phyloP scores from a whole-genome alignment of 2,329 filamentous ascomycete species.

The Fonsecaea erecta region DNA sequence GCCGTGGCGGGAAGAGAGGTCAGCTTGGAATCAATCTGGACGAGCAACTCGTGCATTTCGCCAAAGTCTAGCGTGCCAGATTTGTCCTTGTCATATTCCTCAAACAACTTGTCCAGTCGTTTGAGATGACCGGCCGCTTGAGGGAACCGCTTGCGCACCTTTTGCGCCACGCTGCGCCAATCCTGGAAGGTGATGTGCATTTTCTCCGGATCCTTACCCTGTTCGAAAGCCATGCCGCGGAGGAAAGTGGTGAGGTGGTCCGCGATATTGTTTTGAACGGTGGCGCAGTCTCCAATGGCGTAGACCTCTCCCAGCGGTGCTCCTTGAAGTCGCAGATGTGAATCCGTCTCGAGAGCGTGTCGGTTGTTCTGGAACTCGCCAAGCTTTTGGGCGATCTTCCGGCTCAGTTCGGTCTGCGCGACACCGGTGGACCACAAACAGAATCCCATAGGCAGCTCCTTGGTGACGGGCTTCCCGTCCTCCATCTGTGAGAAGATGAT shows the following conservation, averaged over 20 bases:
- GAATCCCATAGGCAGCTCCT: constrained; percentile 94
- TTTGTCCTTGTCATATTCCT: constrained; percentile 89
- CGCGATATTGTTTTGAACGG: constrained; percentile 95
- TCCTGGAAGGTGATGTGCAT: constrained; percentile 83
- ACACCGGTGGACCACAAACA: constrained; percentile 98
- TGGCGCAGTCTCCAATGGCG: constrained; percentile 92
- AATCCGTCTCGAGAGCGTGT: constrained; percentile 91
- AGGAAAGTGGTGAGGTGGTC: constrained; percentile 90
- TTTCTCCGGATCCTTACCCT: constrained; percentile 85
- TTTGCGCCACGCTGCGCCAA: constrained; percentile 82
- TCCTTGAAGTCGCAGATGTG: constrained; percentile 86
- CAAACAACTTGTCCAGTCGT: constrained; percentile 87
- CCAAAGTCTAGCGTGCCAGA: constrained; percentile 92
- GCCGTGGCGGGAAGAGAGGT: constrained; percentile 94
- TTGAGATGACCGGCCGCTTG: constrained; percentile 86
- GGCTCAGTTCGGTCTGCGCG: constrained; percentile 78
- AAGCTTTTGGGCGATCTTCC: constrained; percentile 77
- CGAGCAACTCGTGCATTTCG: constrained; percentile 84
- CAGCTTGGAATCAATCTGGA: constrained; percentile 91
- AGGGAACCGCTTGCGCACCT: constrained; percentile 86
- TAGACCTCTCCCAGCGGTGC: constrained; percentile 93
- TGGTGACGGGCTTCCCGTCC: constrained; percentile 75
- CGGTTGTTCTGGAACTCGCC: constrained; percentile 78
- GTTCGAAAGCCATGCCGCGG: constrained; percentile 86
- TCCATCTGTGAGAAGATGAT: constrained; percentile 89